phyloP scores from a whole-genome alignment of 371 early-diverging fungal genomes.

The Blyttiomyces sp. region DNA sequence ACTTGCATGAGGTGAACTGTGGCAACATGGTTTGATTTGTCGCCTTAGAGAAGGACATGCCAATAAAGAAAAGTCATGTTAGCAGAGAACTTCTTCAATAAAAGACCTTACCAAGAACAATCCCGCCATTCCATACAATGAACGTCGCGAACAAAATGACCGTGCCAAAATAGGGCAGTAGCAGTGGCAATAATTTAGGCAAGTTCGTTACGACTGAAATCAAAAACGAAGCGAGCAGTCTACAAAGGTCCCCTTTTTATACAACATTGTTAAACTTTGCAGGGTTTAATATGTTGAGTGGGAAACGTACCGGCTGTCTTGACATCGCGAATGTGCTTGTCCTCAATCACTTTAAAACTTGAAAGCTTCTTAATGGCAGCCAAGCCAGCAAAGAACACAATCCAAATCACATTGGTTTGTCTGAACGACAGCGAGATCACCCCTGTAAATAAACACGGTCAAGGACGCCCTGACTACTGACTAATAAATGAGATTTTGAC shows the following conservation, averaged over 20 bases:
- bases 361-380: slow-evolving; percentile 6
- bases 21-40: slow-evolving; percentile 81
- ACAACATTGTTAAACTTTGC: no score
- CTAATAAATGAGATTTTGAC: not conserved
- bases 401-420: slow-evolving; percentile 93
- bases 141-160: slow-evolving; percentile 59
- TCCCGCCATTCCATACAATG: slow-evolving; percentile 76
- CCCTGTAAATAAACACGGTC: slow-evolving; percentile 39
- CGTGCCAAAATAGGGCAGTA: slow-evolving; percentile 38
- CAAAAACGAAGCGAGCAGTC: no score
- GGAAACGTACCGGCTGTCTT: no score
- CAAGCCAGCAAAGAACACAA: slow-evolving; percentile 48
- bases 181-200: not conserved
- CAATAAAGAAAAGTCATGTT: not conserved
- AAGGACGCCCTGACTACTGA: not conserved
- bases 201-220: slow-evolving; percentile 3
- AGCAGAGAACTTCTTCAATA: not conserved
- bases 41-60: slow-evolving; percentile 50
- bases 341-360: not conserved
- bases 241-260: no score
- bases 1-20: slow-evolving; percentile 82
- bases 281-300: no score
- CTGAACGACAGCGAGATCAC: slow-evolving; percentile 68
- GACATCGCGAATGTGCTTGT: no score
- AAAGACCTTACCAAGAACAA: slow-evolving; percentile 65